Evolutionary conservation across 2,329 filamentous ascomycete genomes (phyloP).

Genomic region (Sodiomyces alkalinus): DNA sequence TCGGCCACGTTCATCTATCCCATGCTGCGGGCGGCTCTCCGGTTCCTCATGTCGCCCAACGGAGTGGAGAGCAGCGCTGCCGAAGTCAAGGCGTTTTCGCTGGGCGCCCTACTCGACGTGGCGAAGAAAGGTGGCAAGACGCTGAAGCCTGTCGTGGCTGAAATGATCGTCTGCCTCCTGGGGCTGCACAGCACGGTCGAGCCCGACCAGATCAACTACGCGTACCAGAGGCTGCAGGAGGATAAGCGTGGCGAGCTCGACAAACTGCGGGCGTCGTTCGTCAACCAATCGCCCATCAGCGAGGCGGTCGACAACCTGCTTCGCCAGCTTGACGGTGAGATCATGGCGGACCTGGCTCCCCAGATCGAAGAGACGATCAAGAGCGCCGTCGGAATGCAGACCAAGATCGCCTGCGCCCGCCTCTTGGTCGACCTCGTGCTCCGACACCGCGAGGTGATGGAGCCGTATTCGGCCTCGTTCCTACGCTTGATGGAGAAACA

Average conservation of each 20-base stretch:
- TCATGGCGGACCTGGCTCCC: constrained; percentile 61
- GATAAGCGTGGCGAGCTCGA: constrained; percentile 83
- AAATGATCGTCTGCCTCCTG: constrained; percentile 68
- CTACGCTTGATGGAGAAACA: constrained; percentile 67
- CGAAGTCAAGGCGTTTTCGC: constrained; percentile 74
- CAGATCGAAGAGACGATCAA: constrained; percentile 69
- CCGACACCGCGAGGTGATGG: constrained; percentile 59
- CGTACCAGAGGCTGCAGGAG: constrained; percentile 80
- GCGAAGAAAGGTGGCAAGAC: constrained; percentile 76
- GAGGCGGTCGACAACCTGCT: constrained; percentile 84
- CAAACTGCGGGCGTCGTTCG: constrained; percentile 65
- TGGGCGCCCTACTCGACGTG: constrained; percentile 72
- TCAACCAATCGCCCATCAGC: constrained; percentile 77
- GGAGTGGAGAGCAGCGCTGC: constrained; percentile 79
- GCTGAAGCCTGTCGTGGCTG: constrained; percentile 65
- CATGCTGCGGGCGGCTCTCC: constrained; percentile 76
- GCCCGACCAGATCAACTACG: constrained; percentile 77
- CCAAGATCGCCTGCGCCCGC: constrained; percentile 80
- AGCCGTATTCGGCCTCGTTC: constrained; percentile 59
- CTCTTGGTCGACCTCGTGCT: constrained; percentile 76
- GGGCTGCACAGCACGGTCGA: constrained; percentile 77
- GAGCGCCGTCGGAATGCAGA: constrained; percentile 75
- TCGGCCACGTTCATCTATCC: constrained; percentile 53
- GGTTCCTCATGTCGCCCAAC: constrained; percentile 78
- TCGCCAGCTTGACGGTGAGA: constrained; percentile 61